A percentile compares a stretch with the other conserved stretches of the same genome.
Conservation (phyloP, 2,329 filamentous ascomycete genomes). For the Annulohypoxylon truncatum region DNA sequence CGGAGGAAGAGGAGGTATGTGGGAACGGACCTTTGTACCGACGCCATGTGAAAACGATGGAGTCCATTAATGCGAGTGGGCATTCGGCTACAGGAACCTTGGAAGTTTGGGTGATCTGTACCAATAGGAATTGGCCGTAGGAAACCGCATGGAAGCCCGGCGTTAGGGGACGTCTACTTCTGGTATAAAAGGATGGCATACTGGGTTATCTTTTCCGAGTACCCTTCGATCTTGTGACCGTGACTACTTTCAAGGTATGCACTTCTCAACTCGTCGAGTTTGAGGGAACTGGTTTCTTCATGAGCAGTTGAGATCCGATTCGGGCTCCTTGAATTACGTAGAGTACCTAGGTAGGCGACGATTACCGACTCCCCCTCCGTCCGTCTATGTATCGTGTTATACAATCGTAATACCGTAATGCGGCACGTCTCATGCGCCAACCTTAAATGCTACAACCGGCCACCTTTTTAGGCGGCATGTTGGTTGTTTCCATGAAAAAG, state of each 20-base stretch:
- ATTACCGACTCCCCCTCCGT: constrained; percentile 1
- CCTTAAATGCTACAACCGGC: constrained; percentile 1
- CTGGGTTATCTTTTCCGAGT: constrained; percentile 1
- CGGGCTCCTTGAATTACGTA: constrained; percentile 16
- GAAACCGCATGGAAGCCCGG: constrained; percentile 36
- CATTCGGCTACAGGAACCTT: constrained; percentile 22
- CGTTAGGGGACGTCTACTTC: constrained; percentile 35
- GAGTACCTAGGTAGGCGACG: background rate
- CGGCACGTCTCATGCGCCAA: constrained; percentile 9
- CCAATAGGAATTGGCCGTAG: constrained; percentile 29
- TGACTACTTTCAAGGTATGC: background rate
- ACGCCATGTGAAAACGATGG: constrained; percentile 23
- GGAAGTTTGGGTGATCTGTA: constrained; percentile 28
- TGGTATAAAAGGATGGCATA: constrained; percentile 13
- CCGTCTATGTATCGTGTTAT: constrained; percentile 28
- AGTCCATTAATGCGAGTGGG: constrained; percentile 20
- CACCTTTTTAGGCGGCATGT: background rate
- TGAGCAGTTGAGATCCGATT: constrained; percentile 15
- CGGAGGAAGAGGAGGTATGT: background rate
- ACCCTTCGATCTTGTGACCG: background rate
- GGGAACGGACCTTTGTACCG: constrained; percentile 22
- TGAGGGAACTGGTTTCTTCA: background rate
- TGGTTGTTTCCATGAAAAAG: background rate
- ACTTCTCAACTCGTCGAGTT: background rate
- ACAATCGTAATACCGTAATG: constrained; percentile 20